Evolutionary conservation across 495 filamentous ascomycete species (phyloP), one percentile per base, ranked within the genome.

Genomic region (Trichoderma virens): DNA sequence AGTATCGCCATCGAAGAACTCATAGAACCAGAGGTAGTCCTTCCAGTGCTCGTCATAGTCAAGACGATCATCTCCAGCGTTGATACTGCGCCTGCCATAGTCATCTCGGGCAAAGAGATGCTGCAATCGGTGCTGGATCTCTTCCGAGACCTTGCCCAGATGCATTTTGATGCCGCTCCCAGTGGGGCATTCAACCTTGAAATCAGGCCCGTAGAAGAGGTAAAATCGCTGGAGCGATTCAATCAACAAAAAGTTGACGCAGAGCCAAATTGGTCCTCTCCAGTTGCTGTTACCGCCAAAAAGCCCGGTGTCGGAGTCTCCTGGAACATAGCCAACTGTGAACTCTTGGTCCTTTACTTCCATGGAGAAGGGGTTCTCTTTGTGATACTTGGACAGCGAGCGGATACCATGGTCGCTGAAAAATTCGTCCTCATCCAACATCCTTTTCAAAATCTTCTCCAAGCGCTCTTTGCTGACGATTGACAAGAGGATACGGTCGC

Each of bases 271-370:
- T 0, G 94, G 93, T 2, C 84, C 85, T 68, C 93, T 85, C 93
- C 93, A 98, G 76, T 98, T 98, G 75, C 91, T 96, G 81, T 98
- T 98, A 34, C 93, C 93, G 43, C 93, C 93, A 70, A 98, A 98
- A 14, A 98, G 82, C 3, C 89, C 87, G 68, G 90, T 94, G 77
- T 97, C 91, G 1, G 93, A 97, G 71, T 98, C 94, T 18, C 93
- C 94, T 8, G 94, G 87, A 20, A 98, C 86, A 67, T 98, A 98
- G 67, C 85, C 83, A 35, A 98, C 93, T 65, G 86, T 86, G 77
- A 96, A 98, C 35, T 82, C 83, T 72, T 96, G 91, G 8, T 90
- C 91, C 66, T 98, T 96, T 64, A 97, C 93, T 61, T 95, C 90
- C 94, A 97, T 97, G 9, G 89, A 88, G 73, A 91, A 96, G 0